Base-by-base conservation (phyloP, 352 stramenopile species). In the Hyaloperonospora brassicae region DNA sequence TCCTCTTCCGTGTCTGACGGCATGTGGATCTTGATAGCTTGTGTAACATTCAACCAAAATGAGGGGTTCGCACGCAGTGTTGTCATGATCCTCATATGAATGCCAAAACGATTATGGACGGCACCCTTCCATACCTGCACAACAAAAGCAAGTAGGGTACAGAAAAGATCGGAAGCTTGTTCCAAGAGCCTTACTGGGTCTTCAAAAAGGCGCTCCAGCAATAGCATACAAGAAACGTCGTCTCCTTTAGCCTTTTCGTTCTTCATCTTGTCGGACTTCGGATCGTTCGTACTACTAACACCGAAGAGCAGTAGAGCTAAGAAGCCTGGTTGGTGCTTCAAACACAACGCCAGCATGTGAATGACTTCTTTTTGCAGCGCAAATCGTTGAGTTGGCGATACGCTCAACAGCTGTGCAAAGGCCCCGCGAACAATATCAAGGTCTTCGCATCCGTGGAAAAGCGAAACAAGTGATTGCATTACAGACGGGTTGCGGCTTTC, bases 21-120 rank as follows among this genome's bases (percentile, higher is more conserved):
- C 57, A 89, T 72, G 9, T 77, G 72, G 23, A 89, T 73, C 38
- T 78, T 76, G 0, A 89, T 56, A 22, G 63, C 73, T 30, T 60
- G 62, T 5, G 75, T 86, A 22, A 89, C 58, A 54, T 86, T 76
- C 7, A 60, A 61, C 78, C 78, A 89, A 38, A 89, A 89, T 13
- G 49, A 61, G 2, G 56, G 41, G 11, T 63, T 70, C 1, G 50
- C 50, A 14, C 72, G 61, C 22, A 89, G 45, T 13, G 66, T 61
- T 22, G 55, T 35, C 12, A 76, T 69, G 41, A 89, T 76, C 42
- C 80, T 71, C 13, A 62, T 9, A 47, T 89, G 73, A 17, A 88
- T 44, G 9, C 59, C 53, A 34, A 76, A 50, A 21, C 71, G 61
- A 9, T 75, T 62, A 44, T 61, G 34, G 9, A 69, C 52, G 2